Conservation (phyloP, 805 yeast genomes). For the Yamadazyma endophytica region DNA sequence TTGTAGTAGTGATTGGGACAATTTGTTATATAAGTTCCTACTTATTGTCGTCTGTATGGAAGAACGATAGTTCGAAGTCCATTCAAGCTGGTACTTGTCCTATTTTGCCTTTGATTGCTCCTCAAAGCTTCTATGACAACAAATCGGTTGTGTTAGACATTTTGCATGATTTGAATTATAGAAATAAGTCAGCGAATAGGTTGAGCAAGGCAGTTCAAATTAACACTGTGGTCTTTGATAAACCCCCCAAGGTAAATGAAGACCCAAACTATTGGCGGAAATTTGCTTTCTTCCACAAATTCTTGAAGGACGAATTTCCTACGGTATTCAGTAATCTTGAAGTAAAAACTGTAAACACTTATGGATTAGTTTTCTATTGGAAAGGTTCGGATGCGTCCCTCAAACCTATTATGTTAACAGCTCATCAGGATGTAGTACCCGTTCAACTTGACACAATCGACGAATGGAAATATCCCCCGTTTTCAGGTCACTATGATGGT, state of each 20-base stretch:
- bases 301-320: constrained; percentile 54
- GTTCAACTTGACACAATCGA: constrained; percentile 52
- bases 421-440: constrained; percentile 83
- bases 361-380: constrained; percentile 63
- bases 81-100: too few relatives aligned
- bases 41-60: too few relatives aligned
- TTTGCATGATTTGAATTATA: constrained; percentile 20
- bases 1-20: too few relatives aligned
- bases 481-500: constrained; percentile 58
- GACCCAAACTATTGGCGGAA: constrained; percentile 47
- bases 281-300: constrained; percentile 44
- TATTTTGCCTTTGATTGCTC: constrained; percentile 17
- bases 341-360: constrained; percentile 54
- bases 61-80: too few relatives aligned
- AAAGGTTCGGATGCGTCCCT: constrained; percentile 50
- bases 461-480: constrained; percentile 69
- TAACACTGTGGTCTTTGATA: constrained; percentile 62
- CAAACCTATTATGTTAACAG: constrained; percentile 66
- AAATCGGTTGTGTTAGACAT: constrained; percentile 27
- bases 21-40: too few relatives aligned
- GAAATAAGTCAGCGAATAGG: constrained; percentile 34
- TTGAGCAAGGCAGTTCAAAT: constrained; percentile 58
- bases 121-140: constrained; percentile 24
- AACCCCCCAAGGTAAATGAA: constrained; percentile 44
- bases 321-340: constrained; percentile 43